A percentile compares a stretch with the other conserved stretches of the same genome.
phyloP scores from a whole-genome alignment of 495 filamentous ascomycete species.

The Lepidopterella palustris region DNA sequence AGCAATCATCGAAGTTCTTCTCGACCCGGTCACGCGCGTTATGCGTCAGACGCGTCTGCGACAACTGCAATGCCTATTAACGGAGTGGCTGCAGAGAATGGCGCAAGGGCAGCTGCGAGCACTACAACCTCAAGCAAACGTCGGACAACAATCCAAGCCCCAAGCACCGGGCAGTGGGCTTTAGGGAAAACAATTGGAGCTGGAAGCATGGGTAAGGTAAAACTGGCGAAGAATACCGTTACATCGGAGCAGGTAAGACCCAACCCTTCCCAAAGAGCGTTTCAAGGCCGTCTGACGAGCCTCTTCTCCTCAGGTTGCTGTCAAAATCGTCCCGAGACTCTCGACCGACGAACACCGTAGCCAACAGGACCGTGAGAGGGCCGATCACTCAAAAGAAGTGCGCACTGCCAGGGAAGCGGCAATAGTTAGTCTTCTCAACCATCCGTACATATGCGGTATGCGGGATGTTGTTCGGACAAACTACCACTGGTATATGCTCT shows the following conservation, averaged over 20 bases:
- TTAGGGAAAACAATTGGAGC: slow-evolving; percentile 96
- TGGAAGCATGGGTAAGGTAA: slow-evolving; percentile 99
- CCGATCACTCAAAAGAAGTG: slow-evolving; percentile 94
- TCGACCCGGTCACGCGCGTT: slow-evolving; percentile 42
- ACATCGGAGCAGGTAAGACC: slow-evolving; percentile 58
- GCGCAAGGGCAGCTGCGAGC: slow-evolving; percentile 39
- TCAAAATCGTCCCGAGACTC: slow-evolving; percentile 94
- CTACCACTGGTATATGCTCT: slow-evolving; percentile 99
- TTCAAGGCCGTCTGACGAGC: background rate
- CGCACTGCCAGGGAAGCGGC: slow-evolving; percentile 93
- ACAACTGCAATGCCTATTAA: slow-evolving; percentile 49
- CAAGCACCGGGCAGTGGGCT: slow-evolving; percentile 79
- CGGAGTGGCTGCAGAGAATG: slow-evolving; percentile 43
- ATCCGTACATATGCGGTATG: slow-evolving; percentile 96
- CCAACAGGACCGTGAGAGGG: slow-evolving; percentile 72
- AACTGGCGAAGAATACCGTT: slow-evolving; percentile 72
- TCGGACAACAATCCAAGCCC: slow-evolving; percentile 75
- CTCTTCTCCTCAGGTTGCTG: slow-evolving; percentile 65
- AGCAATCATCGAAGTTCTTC: slow-evolving; percentile 42
- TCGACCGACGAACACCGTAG: slow-evolving; percentile 80
- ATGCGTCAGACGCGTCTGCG: slow-evolving; percentile 38
- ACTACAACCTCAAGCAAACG: slow-evolving; percentile 44
- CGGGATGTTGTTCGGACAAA: slow-evolving; percentile 90
- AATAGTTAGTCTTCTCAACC: slow-evolving; percentile 89
- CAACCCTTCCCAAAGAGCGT: background rate